Evolutionary conservation across 305 asterid genomes (phyloP).

Genomic region (Vinca major): DNA sequence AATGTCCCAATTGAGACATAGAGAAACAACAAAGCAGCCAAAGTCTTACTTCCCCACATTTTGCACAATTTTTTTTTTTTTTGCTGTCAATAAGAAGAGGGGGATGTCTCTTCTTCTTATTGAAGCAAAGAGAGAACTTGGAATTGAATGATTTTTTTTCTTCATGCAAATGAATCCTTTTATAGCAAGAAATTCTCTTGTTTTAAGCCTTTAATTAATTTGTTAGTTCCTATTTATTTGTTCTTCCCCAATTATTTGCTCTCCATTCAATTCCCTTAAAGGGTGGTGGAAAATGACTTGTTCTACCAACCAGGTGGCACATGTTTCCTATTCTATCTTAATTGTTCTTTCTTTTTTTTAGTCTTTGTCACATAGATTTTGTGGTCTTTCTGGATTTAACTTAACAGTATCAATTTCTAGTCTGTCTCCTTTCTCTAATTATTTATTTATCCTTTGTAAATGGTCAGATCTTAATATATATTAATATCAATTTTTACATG

Average conservation of each 20-base stretch:
- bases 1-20: constrained; percentile 13
- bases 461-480: no score
- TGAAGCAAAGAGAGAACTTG: not conserved
- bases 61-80: not conserved
- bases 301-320: constrained; percentile 7
- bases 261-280: not conserved
- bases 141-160: not conserved
- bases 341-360: not conserved
- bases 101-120: constrained; percentile 13
- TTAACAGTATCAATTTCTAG: no score
- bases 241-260: constrained; percentile 9
- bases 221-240: not conserved
- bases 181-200: constrained; percentile 15
- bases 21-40: constrained; percentile 21
- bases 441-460: no score
- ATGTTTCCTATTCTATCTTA: not conserved
- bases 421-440: no score
- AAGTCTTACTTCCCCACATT: constrained; percentile 12
- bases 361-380: not conserved
- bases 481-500: no score
- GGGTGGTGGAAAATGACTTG: not conserved
- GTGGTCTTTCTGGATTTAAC: no score
- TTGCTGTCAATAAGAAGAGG: constrained; percentile 9
- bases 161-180: not conserved
- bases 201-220: not conserved